phyloP scores from a whole-genome alignment of 2,329 filamentous ascomycete species.

The Scopulariopsis brevicaulis region DNA sequence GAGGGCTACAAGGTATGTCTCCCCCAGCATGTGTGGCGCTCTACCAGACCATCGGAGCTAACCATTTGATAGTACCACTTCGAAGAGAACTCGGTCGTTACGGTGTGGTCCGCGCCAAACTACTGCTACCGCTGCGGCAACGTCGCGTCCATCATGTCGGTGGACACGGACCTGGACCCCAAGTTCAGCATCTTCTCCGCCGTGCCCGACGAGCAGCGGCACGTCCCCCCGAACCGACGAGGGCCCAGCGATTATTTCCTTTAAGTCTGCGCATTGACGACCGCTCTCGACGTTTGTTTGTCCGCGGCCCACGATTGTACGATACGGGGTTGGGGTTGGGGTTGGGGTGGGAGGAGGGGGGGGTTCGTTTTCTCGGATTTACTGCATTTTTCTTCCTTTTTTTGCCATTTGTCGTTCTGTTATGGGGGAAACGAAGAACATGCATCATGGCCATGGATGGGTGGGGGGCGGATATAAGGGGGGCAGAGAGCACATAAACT shows the following conservation, averaged over 20 bases:
- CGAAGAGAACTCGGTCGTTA: constrained; percentile 87
- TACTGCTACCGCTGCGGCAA: constrained; percentile 95
- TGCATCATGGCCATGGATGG: neutral
- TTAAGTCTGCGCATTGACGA: constrained; percentile 18
- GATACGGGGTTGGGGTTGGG: neutral
- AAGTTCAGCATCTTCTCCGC: constrained; percentile 89
- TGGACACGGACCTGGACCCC: constrained; percentile 73
- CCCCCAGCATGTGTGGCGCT: constrained; percentile 5
- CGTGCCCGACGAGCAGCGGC: constrained; percentile 75
- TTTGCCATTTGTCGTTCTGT: neutral
- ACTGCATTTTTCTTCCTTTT: neutral
- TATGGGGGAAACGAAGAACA: neutral
- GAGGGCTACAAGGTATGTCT: constrained; percentile 81
- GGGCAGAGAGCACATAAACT: neutral
- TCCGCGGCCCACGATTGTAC: neutral
- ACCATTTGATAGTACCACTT: constrained; percentile 63
- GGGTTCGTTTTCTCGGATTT: neutral
- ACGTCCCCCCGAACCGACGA: constrained; percentile 61
- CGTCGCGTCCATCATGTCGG: constrained; percentile 90
- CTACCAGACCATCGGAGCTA: constrained; percentile 12
- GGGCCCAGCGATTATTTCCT: constrained; percentile 63
- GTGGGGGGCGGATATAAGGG: neutral
- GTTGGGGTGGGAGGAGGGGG: neutral
- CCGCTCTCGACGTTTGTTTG: neutral
- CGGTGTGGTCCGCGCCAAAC: constrained; percentile 96